Evolutionary conservation across 2,329 filamentous ascomycete genomes (phyloP).

Genomic region (Clarireedia homoeocarpa): DNA sequence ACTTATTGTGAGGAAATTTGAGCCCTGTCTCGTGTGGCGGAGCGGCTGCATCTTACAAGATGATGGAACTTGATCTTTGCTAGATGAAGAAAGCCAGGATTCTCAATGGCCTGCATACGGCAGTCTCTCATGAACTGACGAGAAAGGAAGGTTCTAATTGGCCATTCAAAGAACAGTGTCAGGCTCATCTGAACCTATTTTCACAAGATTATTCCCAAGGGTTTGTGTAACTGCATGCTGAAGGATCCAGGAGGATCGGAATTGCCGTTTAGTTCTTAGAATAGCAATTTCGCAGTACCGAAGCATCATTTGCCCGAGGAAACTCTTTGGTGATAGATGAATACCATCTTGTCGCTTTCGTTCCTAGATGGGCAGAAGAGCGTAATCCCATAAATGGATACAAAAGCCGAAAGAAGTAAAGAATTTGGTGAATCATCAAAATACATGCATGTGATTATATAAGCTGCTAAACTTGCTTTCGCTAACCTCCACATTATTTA

Average conservation of each 20-base stretch:
- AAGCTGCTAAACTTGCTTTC: too few relatives aligned
- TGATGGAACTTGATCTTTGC: background rate
- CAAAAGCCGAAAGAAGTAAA: too few relatives aligned
- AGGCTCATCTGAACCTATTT: background rate
- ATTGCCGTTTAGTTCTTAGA: conserved; percentile 1
- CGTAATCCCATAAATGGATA: background rate
- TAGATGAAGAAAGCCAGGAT: too few relatives aligned
- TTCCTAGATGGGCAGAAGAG: background rate
- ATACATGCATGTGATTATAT: too few relatives aligned
- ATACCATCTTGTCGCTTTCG: too few relatives aligned
- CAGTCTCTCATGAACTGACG: background rate
- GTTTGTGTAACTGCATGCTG: background rate
- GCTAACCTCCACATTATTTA: too few relatives aligned
- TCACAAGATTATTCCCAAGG: background rate
- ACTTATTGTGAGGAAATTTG: background rate
- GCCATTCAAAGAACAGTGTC: background rate
- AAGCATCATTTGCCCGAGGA: too few relatives aligned
- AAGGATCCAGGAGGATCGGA: conserved; percentile 6
- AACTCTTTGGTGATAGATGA: too few relatives aligned
- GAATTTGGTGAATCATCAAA: too few relatives aligned
- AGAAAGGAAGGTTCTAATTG: background rate
- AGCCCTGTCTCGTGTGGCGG: background rate
- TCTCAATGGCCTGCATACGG: background rate
- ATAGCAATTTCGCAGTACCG: background rate
- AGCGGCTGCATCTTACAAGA: background rate